Evolutionary conservation across 768 basidiomycete species (phyloP), one percentile per base, ranked within the genome.

Genomic region (Suillus americanus): DNA sequence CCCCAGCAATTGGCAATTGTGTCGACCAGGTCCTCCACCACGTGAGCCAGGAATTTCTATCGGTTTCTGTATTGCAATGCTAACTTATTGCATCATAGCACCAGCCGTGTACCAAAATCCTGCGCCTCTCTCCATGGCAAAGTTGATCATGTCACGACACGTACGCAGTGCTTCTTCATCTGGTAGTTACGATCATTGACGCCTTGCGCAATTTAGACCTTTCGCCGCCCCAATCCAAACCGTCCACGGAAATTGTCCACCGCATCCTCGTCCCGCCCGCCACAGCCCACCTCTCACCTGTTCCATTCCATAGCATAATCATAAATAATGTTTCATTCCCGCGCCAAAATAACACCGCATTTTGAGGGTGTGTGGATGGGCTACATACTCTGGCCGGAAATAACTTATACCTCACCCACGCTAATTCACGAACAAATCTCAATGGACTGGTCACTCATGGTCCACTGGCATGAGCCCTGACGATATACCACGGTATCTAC

Each of bases 61-160:
- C 33, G 18, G 37, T 50, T 37, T 37, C 41, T 55, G 28, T n/a
- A 60, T 41, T 35, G 30, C n/a, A 20, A 20, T 62, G 30, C 59
- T 61, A 64, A 56, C 65, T 25, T 33, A 12, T 43, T 41, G 10
- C 37, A 57, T n/a, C 5, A 25, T 33, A 82, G 82, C 80, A 54
- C 79, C 81, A 35, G 78, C 80, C 1, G 67, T 81, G 20, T 82
- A 83, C 61, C 77, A 82, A 65, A 79, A 68, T 63, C 78, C 78
- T 60, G 74, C 77, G 43, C 82, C 82, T 54, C 67, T 80, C 48
- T 83, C 82, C 9, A 83, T 83, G 82, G 82, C 82, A 40, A 83
- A 83, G 70, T 78, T 83, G 64, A 83, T 83, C 66, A 83, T 83
- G 82, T 83, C 82, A 35, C 80, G 82, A 71, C 82, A 83, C 74